phyloP scores from a whole-genome alignment of 2,329 filamentous ascomycete species.

The Cladosporium sp. region DNA sequence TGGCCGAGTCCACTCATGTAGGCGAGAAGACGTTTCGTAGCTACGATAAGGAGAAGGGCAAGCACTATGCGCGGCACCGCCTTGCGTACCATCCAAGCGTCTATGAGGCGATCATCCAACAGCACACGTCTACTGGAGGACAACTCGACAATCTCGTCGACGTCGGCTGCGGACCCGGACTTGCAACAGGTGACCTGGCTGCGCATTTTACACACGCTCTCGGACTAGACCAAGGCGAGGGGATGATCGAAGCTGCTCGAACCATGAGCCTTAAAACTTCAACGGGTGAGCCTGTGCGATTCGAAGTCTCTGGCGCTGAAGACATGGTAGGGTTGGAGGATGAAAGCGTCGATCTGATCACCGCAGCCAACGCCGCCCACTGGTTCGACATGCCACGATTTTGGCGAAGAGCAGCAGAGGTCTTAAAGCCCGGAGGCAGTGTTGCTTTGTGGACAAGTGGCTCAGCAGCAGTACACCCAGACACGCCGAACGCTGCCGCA shows the following conservation, averaged over 20 bases:
- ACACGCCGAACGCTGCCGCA: conserved; percentile 37
- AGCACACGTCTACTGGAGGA: conserved; percentile 43
- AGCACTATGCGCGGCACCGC: not conserved
- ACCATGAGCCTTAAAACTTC: conserved; percentile 1
- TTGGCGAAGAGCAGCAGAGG: conserved; percentile 43
- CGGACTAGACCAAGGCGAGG: conserved; percentile 49
- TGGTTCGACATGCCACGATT: conserved; percentile 55
- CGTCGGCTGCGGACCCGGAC: conserved; percentile 55
- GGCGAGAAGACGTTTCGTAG: not conserved
- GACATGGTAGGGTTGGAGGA: conserved; percentile 4
- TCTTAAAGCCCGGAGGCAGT: conserved; percentile 50
- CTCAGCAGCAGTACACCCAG: conserved; percentile 25
- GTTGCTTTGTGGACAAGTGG: conserved; percentile 49
- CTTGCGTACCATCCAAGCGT: conserved; percentile 41
- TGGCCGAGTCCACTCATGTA: not conserved
- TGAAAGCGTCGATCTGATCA: conserved; percentile 20
- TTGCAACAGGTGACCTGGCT: conserved; percentile 43
- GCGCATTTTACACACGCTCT: conserved; percentile 42
- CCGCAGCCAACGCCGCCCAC: conserved; percentile 35
- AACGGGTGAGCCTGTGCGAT: conserved; percentile 7
- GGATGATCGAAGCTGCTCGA: conserved; percentile 45
- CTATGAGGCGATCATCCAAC: conserved; percentile 44
- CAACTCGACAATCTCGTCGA: conserved; percentile 48
- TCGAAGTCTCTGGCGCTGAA: conserved; percentile 17
- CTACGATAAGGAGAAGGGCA: conserved; percentile 1